Conservation (phyloP, 2,329 filamentous ascomycete species). For the Hymenoscyphus linearis region DNA sequence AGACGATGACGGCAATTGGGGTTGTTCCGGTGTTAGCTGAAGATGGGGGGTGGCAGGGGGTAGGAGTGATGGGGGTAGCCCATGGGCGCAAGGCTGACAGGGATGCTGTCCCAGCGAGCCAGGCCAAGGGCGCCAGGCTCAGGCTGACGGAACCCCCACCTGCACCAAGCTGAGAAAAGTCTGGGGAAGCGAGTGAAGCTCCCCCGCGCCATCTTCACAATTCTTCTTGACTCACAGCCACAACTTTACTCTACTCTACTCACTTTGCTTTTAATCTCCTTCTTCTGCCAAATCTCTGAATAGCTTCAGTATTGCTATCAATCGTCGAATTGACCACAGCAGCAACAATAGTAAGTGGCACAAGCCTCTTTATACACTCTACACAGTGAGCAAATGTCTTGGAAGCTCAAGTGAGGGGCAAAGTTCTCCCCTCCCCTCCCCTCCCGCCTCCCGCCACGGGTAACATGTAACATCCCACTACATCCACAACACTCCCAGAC, state of each 20-base stretch:
- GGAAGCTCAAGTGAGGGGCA: neutral
- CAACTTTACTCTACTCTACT: neutral
- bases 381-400: too few species aligned
- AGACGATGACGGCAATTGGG: neutral
- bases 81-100: slow-evolving; percentile 3
- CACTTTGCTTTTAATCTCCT: neutral
- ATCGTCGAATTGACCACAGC: neutral
- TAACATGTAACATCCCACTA: neutral
- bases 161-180: slow-evolving; percentile 10
- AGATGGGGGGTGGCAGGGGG: neutral
- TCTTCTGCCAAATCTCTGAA: neutral
- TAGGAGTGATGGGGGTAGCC: neutral
- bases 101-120: neutral
- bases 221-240: slow-evolving; percentile 11
- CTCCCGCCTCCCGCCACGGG: neutral
- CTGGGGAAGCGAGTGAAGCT: slow-evolving; percentile 9
- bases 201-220: neutral
- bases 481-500: neutral
- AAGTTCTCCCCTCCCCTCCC: neutral
- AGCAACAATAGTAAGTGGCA: neutral
- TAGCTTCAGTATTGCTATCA: neutral
- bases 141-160: too few species aligned
- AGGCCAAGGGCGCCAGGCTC: too few species aligned
- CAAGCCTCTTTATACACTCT: neutral
- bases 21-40: neutral